phyloP scores from a whole-genome alignment of 2,329 filamentous ascomycete species.

The Alternaria arborescens region DNA sequence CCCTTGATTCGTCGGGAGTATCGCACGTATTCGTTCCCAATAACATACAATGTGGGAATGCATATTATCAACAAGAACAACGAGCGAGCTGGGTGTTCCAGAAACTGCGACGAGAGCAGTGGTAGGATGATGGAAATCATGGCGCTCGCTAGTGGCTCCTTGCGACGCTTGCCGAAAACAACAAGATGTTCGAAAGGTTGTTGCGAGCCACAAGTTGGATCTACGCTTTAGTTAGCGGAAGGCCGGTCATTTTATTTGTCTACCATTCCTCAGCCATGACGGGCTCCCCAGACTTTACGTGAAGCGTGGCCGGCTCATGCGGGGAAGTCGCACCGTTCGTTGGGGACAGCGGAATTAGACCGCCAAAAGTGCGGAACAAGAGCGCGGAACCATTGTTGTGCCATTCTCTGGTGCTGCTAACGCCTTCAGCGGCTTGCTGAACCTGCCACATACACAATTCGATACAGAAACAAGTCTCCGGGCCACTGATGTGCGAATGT shows the following conservation, averaged over 20 bases:
- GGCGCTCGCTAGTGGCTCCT: conserved; percentile 1
- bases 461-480: not conserved
- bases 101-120: conserved; percentile 31
- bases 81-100: conserved; percentile 37
- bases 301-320: conserved; percentile 17
- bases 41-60: conserved; percentile 46
- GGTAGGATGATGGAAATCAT: conserved; percentile 45
- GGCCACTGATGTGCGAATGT: not conserved
- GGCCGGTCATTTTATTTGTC: not conserved
- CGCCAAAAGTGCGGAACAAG: conserved; percentile 18
- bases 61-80: conserved; percentile 33
- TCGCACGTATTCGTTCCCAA: conserved; percentile 50
- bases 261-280: not conserved
- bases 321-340: conserved; percentile 18
- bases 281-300: not conserved
- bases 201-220: not conserved
- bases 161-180: not conserved
- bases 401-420: not conserved
- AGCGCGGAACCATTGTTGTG: not conserved
- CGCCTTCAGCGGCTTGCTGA: not conserved
- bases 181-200: not conserved
- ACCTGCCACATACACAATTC: not conserved
- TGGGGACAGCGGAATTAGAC: conserved; percentile 27
- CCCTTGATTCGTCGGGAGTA: conserved; percentile 47
- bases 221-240: not conserved